These are phyloP conservation scores for Candida ortonii DNA, from an alignment of 805 yeast species.

Conservation along the genomic window DNA sequence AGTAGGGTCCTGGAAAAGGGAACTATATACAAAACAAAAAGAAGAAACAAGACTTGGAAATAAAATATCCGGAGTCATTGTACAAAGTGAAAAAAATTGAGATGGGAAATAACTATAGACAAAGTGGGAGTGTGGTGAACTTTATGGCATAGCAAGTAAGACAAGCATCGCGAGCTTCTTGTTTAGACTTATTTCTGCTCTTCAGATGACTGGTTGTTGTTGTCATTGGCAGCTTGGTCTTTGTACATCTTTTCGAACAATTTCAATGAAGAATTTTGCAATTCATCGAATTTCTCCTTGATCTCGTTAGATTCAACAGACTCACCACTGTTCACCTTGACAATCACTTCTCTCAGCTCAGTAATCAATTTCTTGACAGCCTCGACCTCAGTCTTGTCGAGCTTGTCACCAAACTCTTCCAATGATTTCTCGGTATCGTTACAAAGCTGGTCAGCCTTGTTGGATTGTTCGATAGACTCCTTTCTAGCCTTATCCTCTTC, in stretches of 20 bases:
- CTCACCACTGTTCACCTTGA: slow-evolving; percentile 55
- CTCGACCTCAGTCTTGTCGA: slow-evolving; percentile 48
- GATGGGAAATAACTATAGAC: slow-evolving; percentile 12
- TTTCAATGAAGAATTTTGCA: slow-evolving; percentile 72
- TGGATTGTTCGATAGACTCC: slow-evolving; percentile 67
- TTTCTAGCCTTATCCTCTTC: slow-evolving; percentile 57
- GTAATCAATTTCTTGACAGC: slow-evolving; percentile 52
- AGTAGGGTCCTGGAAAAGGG: background rate
- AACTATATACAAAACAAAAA: slow-evolving; percentile 9
- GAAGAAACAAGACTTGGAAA: slow-evolving; percentile 2
- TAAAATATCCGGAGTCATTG: slow-evolving; percentile 3
- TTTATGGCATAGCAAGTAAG: no score
- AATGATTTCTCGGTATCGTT: slow-evolving; percentile 88
- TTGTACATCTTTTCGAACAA: slow-evolving; percentile 69
- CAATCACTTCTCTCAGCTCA: slow-evolving; percentile 61
- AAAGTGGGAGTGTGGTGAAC: slow-evolving; percentile 7
- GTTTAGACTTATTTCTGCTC: slow-evolving; percentile 18
- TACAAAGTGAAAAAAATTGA: slow-evolving; percentile 5
- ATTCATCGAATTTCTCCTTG: slow-evolving; percentile 70
- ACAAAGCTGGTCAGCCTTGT: slow-evolving; percentile 72
- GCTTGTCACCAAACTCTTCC: slow-evolving; percentile 65
- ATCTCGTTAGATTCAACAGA: slow-evolving; percentile 51
- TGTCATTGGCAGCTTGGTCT: slow-evolving; percentile 28
- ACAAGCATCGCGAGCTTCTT: background rate
- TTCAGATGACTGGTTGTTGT: slow-evolving; percentile 13